These are phyloP conservation scores for Stemphylium vesicarium DNA, from an alignment of 2,329 filamentous ascomycete species.

Conservation along the genomic window DNA sequence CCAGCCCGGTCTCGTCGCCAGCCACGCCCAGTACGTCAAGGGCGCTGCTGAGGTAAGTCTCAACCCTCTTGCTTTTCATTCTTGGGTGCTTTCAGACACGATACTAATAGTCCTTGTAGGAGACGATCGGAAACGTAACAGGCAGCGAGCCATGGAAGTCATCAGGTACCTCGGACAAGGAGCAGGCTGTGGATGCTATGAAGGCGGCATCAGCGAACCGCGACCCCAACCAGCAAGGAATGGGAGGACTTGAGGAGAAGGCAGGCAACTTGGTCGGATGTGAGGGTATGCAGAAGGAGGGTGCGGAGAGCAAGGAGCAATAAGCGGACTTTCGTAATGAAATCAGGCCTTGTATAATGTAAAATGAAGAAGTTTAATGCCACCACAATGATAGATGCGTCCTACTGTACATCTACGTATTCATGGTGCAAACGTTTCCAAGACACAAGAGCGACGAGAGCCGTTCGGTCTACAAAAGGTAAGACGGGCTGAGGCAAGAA, in stretches of 20 bases:
- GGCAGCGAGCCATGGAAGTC: slow-evolving; percentile 68
- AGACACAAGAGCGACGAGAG: neutral
- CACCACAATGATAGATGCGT: too few relatives aligned
- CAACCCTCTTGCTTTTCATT: neutral
- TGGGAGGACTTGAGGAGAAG: slow-evolving; percentile 69
- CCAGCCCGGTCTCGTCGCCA: slow-evolving; percentile 66
- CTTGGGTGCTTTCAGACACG: neutral
- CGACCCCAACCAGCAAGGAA: slow-evolving; percentile 61
- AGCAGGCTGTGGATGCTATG: slow-evolving; percentile 67
- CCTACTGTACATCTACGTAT: neutral
- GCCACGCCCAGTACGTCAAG: slow-evolving; percentile 72
- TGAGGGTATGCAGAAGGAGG: slow-evolving; percentile 67
- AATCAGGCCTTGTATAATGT: neutral
- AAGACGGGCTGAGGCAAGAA: neutral
- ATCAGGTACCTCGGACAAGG: slow-evolving; percentile 69
- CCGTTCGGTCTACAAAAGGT: neutral
- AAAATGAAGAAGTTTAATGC: neutral
- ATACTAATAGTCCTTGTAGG: slow-evolving; percentile 46
- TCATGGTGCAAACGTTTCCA: neutral
- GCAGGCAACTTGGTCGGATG: slow-evolving; percentile 70
- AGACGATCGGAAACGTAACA: slow-evolving; percentile 66
- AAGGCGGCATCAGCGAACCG: slow-evolving; percentile 65
- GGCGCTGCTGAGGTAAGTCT: slow-evolving; percentile 67
- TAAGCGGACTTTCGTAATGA: neutral
- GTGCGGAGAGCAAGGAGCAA: slow-evolving; percentile 38